Evolutionary conservation across 2,329 filamentous ascomycete species (phyloP), one percentile per base, ranked within the genome.

Genomic region (Cladophialophora exuberans): DNA sequence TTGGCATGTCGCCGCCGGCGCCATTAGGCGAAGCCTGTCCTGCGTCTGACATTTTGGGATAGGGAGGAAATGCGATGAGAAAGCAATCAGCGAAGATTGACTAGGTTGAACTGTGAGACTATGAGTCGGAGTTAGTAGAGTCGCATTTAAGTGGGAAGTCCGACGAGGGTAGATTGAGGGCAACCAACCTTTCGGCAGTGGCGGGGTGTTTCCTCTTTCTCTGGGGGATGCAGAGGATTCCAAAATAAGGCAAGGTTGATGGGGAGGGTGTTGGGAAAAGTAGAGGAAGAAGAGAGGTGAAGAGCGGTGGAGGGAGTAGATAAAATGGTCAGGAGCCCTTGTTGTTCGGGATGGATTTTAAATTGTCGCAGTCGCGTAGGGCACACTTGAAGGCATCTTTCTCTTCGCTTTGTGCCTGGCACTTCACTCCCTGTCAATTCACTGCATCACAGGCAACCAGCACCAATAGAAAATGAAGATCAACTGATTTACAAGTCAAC

Each of bases 11-110:
- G 13, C 49, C 53, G 9, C 42, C 53, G 3, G 52, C 57, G 36
- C 62, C 62, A 39, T 64, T 64, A 7, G 64, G 62, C 6, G 62
- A 63, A 23, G 60, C 59, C 20, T 64, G 62, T 9, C 58, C 58
- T 18, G 63, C 53, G 49, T 65, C 64, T 18, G 62, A 61, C 62
- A 65, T 65, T 48, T 20, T 53, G 45, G 35, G 4, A 9, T 41
- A 25, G 30, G n/a, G 30, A 17, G 38, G 15, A 17, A 26, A 50
- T 11, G 38, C 3, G 10, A 45, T 6, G 41, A 4, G 15, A 18
- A 15, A 20, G 20, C 18, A 26, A 42, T 13, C 17, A 33, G 49
- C 49, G 20, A 42, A 4, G n/a, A n/a, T n/a, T n/a, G n/a, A n/a
- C n/a, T n/a, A n/a, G n/a, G n/a, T n/a, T n/a, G 11, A 18, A 10